Conservation (phyloP, 2,329 filamentous ascomycete species). For the Paraphoma chrysanthemicola region DNA sequence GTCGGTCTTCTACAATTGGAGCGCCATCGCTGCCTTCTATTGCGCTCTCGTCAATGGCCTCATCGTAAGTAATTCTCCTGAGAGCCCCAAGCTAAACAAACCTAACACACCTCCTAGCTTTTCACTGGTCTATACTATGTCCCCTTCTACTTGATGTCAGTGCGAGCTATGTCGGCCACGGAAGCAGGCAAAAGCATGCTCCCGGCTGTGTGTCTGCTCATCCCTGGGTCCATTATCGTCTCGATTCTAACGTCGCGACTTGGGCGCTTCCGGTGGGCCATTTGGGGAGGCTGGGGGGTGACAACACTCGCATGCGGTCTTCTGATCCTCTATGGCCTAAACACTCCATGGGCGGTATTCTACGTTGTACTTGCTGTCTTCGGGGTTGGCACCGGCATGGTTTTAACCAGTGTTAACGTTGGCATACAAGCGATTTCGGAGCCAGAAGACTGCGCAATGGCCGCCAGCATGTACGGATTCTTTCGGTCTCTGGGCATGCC, state of each 20-base stretch:
- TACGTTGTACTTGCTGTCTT: slow-evolving; percentile 47
- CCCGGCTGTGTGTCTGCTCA: slow-evolving; percentile 42
- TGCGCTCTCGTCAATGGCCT: slow-evolving; percentile 53
- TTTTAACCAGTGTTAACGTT: slow-evolving; percentile 51
- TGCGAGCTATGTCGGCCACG: slow-evolving; percentile 42
- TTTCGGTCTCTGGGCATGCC: slow-evolving; percentile 54
- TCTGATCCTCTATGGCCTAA: slow-evolving; percentile 44
- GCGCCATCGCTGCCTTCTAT: slow-evolving; percentile 49
- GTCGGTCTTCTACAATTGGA: slow-evolving; percentile 46
- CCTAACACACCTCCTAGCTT: slow-evolving; percentile 36
- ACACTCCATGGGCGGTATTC: slow-evolving; percentile 46
- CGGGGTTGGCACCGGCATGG: slow-evolving; percentile 53
- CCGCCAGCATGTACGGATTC: slow-evolving; percentile 49
- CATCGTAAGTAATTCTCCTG: slow-evolving; percentile 41
- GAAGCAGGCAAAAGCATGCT: slow-evolving; percentile 50
- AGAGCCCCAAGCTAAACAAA: too few species aligned
- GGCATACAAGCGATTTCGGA: slow-evolving; percentile 48
- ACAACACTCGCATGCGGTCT: slow-evolving; percentile 47
- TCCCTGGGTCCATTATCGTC: slow-evolving; percentile 36
- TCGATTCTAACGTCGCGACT: slow-evolving; percentile 30
- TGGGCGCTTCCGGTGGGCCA: slow-evolving; percentile 49
- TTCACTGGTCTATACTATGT: slow-evolving; percentile 53
- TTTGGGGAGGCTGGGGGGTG: slow-evolving; percentile 53
- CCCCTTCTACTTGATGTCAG: slow-evolving; percentile 50
- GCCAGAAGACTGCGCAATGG: slow-evolving; percentile 39